Base-by-base conservation (phyloP, 2,329 filamentous ascomycete genomes). In the Hypoxylon rubiginosum region DNA sequence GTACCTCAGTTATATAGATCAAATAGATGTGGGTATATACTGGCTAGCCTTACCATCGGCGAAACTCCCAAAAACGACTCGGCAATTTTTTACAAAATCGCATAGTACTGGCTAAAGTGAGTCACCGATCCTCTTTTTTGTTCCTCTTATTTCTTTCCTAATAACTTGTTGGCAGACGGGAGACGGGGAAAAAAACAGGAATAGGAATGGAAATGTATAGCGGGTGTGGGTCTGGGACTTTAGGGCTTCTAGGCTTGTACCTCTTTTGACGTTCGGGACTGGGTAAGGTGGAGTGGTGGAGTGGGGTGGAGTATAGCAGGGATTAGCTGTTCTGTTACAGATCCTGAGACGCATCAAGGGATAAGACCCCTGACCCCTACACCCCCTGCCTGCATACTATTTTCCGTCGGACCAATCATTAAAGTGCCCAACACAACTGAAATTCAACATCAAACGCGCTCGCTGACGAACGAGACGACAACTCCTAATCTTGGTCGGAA, bases 391-490 rank as follows among this genome's bases (percentile, higher is more conserved):
- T 70, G 65, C 58, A 70, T 67, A 64, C 53, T 67, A 68, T 68
- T 70, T 51, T 70, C 62, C 67, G 64, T 41, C 24, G 15, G 30
- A 8, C 67, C 67, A 70, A 70, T 70, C 49, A 64, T 15, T 34
- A 59, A 54, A 49, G 39, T 67, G 64, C 62, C 62, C 62, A 28
- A 58, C n/a, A 51, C 65, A 66, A 68, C 67, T 70, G 59, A 76
- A 79, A 77, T 77, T 79, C 74, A 79, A 82, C 77, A 76, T 82
- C 80, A 81, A 82, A 82, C 80, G 73, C 75, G 76, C 74, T 77
- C 74, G 74, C 74, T 73, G 73, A 74, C 73, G 74, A 76, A 78
- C 77, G 75, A 78, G 77, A 78, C 73, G 69, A 72, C 62, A 62
- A 68, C 65, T 66, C 66, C 56, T 64, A 48, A 54, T 63, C 61